Evolutionary conservation across 345 rosid genomes (phyloP).

Genomic region (Eucalyptus fibrosa): DNA sequence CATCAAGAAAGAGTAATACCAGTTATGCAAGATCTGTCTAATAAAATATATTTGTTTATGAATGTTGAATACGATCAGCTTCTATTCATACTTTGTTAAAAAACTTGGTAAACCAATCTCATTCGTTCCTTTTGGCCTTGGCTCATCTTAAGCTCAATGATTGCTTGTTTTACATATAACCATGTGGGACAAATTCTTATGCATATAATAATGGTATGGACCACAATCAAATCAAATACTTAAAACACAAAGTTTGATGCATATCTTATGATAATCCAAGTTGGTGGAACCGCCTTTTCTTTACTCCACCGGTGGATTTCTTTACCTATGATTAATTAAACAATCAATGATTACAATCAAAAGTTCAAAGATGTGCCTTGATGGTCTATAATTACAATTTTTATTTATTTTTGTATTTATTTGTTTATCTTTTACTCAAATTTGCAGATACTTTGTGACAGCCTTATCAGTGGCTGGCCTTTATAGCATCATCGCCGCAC

Average conservation of each 20-base stretch:
- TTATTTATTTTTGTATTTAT: not conserved
- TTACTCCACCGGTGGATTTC: not conserved
- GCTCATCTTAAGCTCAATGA: not conserved
- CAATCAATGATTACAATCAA: not conserved
- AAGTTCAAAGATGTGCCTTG: not conserved
- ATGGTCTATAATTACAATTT: not conserved
- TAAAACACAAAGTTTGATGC: not conserved
- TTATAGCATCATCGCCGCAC: conserved; percentile 36
- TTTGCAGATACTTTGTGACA: conserved; percentile 50
- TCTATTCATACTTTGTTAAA: not conserved
- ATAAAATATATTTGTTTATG: not conserved
- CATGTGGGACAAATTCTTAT: not conserved
- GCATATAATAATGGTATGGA: not conserved
- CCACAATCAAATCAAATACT: not conserved
- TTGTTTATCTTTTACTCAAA: not conserved
- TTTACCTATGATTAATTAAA: not conserved
- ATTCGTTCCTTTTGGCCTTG: not conserved
- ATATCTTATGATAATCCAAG: not conserved
- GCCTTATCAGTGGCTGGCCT: conserved; percentile 53
- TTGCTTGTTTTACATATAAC: not conserved
- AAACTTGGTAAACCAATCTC: not conserved
- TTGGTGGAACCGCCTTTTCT: not conserved
- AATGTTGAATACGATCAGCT: not conserved
- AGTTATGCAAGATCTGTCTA: not conserved
- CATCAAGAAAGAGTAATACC: not conserved